Evolutionary conservation across 2,329 filamentous ascomycete genomes (phyloP), one percentile per base, ranked within the genome.

Genomic region (Aspergillus terreus): DNA sequence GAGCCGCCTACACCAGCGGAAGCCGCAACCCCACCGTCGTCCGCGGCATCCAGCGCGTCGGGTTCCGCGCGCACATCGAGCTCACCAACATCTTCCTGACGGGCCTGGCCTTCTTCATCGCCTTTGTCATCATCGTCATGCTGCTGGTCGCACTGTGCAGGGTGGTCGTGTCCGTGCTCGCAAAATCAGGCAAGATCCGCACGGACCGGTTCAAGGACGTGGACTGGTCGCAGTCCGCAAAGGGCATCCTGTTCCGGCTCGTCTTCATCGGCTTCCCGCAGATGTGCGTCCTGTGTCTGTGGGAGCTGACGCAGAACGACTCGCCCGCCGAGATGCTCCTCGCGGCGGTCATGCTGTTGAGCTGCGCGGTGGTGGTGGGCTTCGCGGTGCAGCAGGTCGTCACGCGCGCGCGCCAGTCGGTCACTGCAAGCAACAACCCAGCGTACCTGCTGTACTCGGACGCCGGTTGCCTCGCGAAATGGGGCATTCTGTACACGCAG

Each of bases 381-480:
- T 96, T 90, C 88, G 92, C 91, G 36, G 85, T 90, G 0, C 86
- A 82, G 74, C 96, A 95, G 77, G 90, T 96, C 57, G 88, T 95
- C 62, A 82, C 84, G 49, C 87, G 96, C 56, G 92, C 91, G 25
- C 88, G 88, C 65, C 87, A 89, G 63, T 96, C 92, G 17, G 87
- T 95, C 56, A 74, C 81, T 50, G 88, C 95, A 83, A 91, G 96
- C 78, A 90, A 91, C 74, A 96, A 96, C 76, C 90, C 92, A 19
- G 92, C 91, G 27, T 96, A 96, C 72, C 95, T 96, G 60, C 84
- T 97, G 54, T 96, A 95, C 76, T 96, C 92, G 1, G 91, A 97
- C 64, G 90, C 91, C 11, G 82, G 89, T 55, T 86, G 88, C 46
- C 82, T 97, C 57, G 96, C 96, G 82, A 95, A 95, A 75, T 96